Evolutionary conservation across 208 protist genomes (phyloP).

Genomic region (Borovskyia barvae): DNA sequence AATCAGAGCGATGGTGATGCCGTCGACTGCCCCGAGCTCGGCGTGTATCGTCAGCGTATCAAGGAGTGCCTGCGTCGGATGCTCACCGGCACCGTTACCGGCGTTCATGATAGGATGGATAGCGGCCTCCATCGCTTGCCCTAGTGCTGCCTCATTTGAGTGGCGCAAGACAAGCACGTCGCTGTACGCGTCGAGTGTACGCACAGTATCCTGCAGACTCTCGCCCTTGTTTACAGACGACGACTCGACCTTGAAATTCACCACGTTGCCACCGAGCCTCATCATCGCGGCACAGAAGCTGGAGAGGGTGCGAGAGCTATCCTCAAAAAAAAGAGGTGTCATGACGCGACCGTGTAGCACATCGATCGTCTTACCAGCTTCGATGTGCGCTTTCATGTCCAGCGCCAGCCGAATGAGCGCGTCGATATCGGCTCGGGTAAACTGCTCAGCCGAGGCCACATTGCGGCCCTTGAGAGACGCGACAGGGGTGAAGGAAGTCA

Average conservation of each 20-base stretch:
- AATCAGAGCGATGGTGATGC: conserved; percentile 93
- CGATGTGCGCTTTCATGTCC: conserved; percentile 41
- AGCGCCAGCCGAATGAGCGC: conserved; percentile 56
- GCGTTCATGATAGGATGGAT: conserved; percentile 94
- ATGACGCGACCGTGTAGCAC: conserved; percentile 72
- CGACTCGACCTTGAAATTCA: conserved; percentile 80
- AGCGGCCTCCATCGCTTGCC: conserved; percentile 52
- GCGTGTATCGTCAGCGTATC: conserved; percentile 96
- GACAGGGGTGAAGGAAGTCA: conserved; percentile 43
- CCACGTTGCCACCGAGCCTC: conserved; percentile 73
- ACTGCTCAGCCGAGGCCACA: conserved; percentile 64
- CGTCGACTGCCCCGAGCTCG: conserved; percentile 91
- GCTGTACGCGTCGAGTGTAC: conserved; percentile 84
- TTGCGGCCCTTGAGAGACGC: conserved; percentile 63
- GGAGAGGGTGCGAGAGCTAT: conserved; percentile 73
- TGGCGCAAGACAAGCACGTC: conserved; percentile 97
- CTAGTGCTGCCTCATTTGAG: conserved; percentile 85
- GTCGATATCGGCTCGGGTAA: conserved; percentile 68
- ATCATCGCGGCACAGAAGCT: conserved; percentile 86
- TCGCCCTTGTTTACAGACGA: conserved; percentile 87
- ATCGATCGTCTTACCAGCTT: conserved; percentile 50
- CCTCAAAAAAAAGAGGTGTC: conserved; percentile 87
- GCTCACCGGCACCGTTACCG: conserved; percentile 97
- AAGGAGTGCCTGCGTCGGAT: conserved; percentile 98
- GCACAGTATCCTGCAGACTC: conserved; percentile 83